Percentiles rank a stretch among this genome's conserved stretches.
Evolutionary conservation across 805 yeast species (phyloP).

Genomic region (Candida vartiovaarae): DNA sequence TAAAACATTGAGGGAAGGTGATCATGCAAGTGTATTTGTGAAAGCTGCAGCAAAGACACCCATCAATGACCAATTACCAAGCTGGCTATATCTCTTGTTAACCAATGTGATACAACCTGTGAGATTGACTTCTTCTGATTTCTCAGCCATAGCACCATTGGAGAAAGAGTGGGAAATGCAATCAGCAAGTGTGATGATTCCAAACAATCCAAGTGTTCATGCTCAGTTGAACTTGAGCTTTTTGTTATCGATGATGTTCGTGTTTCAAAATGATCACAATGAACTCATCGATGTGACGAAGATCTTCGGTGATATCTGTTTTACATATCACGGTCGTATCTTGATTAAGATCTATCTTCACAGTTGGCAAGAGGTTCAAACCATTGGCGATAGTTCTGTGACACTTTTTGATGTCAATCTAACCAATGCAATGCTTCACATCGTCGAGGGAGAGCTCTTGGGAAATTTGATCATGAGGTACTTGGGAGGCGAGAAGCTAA

Average conservation of each 20-base stretch:
- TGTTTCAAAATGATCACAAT: conserved; percentile 7
- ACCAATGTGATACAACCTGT: conserved; percentile 11
- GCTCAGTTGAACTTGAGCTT: conserved; percentile 6
- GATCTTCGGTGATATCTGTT: conserved; percentile 12
- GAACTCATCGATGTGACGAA: conserved; percentile 6
- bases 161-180: background rate
- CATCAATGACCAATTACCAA: conserved; percentile 11
- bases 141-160: background rate
- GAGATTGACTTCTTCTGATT: background rate
- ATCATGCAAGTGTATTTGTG: conserved; percentile 2
- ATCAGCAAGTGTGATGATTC: conserved; percentile 2
- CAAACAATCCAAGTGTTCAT: conserved; percentile 4
- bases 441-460: conserved; percentile 12
- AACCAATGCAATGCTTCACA: conserved; percentile 11
- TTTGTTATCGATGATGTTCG: conserved; percentile 1
- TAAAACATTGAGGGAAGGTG: conserved; percentile 1
- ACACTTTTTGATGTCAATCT: too few relatives aligned
- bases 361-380: conserved; percentile 19
- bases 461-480: conserved; percentile 6
- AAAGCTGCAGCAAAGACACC: conserved; percentile 8
- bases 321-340: conserved; percentile 6
- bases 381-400: background rate
- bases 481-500: conserved; percentile 5
- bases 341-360: conserved; percentile 11
- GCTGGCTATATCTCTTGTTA: conserved; percentile 10